Evolutionary conservation across 2,329 filamentous ascomycete genomes (phyloP), one percentile per base, ranked within the genome.

Genomic region (Ambrosiella xylebori): DNA sequence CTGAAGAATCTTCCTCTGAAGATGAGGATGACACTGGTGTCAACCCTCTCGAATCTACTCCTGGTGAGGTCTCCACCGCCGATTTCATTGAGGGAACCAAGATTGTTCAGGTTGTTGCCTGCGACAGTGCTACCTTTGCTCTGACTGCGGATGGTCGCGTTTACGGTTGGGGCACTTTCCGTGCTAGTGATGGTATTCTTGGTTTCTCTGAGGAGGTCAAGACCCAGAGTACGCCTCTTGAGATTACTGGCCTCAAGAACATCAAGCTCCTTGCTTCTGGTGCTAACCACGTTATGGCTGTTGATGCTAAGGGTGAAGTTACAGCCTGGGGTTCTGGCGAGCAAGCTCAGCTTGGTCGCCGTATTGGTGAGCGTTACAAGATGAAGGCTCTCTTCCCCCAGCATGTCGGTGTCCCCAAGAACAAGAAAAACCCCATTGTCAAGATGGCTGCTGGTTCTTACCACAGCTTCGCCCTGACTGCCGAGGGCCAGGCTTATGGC

Each of bases 121-220:
- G 81, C 56, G 86, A 91, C 71, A 88, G 82, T 66, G 80, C 82
- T 51, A 85, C 81, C 1, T 89, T 91, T 68, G 85, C 78, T 8
- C 74, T 93, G 39, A 91, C 87, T 9, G 78, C 82, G 51, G 81
- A 85, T 60, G 87, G 87, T 15, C 75, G 78, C 55, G 82, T 93
- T 37, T 93, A 88, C 65, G 86, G 86, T 60, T 93, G 87, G 86
- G 87, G 87, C 44, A 88, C 85, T 11, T 93, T 93, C 74, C 76
- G 85, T 64, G 82, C 72, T 45, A 73, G 71, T 63, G 79, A 84
- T 62, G 81, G 81, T 57, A 78, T 82, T 59, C 77, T 86, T 40
- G 82, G 82, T 53, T 85, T 85, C 67, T 76, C 74, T 56, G 72
- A 77, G 58, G 71, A 71, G 12, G 71, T 76, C 58, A 73, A 76